Evolutionary conservation across 2,329 filamentous ascomycete genomes (phyloP).

Genomic region (Colletotrichum destructivum): DNA sequence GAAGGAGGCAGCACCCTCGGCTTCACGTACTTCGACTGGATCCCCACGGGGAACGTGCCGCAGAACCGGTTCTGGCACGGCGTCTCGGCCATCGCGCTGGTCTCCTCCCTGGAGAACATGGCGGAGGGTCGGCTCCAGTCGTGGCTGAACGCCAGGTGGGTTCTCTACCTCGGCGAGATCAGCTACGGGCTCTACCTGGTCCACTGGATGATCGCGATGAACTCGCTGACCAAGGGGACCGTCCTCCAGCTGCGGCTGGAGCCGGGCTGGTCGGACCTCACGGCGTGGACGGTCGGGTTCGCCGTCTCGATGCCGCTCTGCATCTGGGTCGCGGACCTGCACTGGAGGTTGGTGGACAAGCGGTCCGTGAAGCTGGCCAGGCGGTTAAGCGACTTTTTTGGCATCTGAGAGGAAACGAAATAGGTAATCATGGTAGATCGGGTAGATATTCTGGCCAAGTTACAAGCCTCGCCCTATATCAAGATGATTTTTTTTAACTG

Average conservation of each 20-base stretch:
- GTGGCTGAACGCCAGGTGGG: background rate
- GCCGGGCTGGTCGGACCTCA: background rate
- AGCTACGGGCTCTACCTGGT: slow-evolving; percentile 2
- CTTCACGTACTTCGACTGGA: background rate
- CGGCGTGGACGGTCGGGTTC: background rate
- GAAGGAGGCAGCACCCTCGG: background rate
- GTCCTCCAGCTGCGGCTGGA: background rate
- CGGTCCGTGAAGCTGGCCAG: background rate
- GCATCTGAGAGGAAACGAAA: background rate
- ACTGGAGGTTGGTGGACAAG: background rate
- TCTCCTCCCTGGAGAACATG: background rate
- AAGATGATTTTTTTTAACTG: too few relatives aligned
- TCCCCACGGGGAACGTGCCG: background rate
- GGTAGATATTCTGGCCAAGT: too few relatives aligned
- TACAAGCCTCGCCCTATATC: too few relatives aligned
- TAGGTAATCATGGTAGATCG: background rate
- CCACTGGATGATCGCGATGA: background rate
- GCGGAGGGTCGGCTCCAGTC: background rate
- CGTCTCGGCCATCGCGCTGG: background rate
- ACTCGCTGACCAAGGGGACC: background rate
- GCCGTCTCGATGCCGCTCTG: background rate
- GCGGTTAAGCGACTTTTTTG: background rate
- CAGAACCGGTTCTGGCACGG: background rate
- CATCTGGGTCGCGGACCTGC: background rate
- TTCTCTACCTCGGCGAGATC: slow-evolving; percentile 3